Percentiles rank a stretch among this genome's conserved stretches.
Conservation (phyloP, 768 basidiomycete genomes). For the Pisolithus microcarpus region DNA sequence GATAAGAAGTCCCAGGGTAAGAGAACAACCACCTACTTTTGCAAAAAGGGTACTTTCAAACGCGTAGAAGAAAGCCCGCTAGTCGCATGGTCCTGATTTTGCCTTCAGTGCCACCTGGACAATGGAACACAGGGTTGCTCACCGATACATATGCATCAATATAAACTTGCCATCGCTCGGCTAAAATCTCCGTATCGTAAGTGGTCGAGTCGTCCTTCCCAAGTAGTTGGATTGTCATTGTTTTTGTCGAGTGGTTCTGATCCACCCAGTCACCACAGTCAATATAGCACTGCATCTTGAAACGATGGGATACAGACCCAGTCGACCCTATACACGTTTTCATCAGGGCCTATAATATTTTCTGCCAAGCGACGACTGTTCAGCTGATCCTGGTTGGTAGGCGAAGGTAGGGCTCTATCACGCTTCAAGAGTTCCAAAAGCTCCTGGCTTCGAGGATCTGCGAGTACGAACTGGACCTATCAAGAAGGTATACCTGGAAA, state of each 20-base stretch:
- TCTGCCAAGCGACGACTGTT: slow-evolving; percentile 62
- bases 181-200: slow-evolving; percentile 71
- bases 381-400: slow-evolving; percentile 66
- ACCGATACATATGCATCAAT: slow-evolving; percentile 72
- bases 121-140: slow-evolving; percentile 10
- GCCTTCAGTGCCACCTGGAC: neutral
- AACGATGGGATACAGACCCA: slow-evolving; percentile 46
- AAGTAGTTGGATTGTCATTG: slow-evolving; percentile 65
- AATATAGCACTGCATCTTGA: neutral
- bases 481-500: neutral
- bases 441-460: slow-evolving; percentile 65
- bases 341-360: slow-evolving; percentile 65
- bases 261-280: neutral
- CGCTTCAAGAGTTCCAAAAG: slow-evolving; percentile 63
- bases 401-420: slow-evolving; percentile 50
- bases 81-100: slow-evolving; percentile 49
- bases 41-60: slow-evolving; percentile 56
- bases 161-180: slow-evolving; percentile 74
- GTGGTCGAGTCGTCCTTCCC: slow-evolving; percentile 72
- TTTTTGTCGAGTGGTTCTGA: slow-evolving; percentile 59
- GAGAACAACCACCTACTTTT: slow-evolving; percentile 38
- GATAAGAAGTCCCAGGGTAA: neutral
- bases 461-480: slow-evolving; percentile 62
- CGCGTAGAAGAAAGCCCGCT: slow-evolving; percentile 44
- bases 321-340: slow-evolving; percentile 73